phyloP scores from a whole-genome alignment of 768 basidiomycete species.

The Rubroboletus pulcherrimus region DNA sequence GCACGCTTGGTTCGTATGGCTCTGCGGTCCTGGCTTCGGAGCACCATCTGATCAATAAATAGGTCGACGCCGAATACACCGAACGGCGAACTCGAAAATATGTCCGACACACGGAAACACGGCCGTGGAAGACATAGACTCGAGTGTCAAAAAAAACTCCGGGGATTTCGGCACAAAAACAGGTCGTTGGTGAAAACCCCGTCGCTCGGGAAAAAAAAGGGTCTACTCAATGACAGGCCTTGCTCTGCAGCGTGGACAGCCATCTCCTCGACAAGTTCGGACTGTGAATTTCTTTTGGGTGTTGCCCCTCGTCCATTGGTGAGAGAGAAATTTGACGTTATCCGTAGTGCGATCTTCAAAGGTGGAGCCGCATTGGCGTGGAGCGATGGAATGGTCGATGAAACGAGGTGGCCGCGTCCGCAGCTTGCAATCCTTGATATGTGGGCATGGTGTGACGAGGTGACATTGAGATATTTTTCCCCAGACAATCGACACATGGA shows the following conservation, averaged over 20 bases:
- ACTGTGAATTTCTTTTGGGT: slow-evolving; percentile 12
- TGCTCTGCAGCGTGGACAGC: slow-evolving; percentile 8
- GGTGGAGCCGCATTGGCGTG: slow-evolving; percentile 5
- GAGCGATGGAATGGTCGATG: slow-evolving; percentile 4
- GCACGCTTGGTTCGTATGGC: slow-evolving; percentile 14
- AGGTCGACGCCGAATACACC: slow-evolving; percentile 4
- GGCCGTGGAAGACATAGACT: neutral
- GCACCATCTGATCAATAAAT: slow-evolving; percentile 9
- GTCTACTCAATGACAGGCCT: neutral
- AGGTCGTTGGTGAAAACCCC: neutral
- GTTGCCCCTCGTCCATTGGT: neutral
- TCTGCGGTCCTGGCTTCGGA: neutral
- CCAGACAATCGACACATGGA: neutral
- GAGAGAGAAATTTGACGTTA: slow-evolving; percentile 17
- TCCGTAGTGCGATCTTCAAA: slow-evolving; percentile 13
- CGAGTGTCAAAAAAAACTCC: neutral
- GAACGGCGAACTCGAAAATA: slow-evolving; percentile 2
- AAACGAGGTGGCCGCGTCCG: slow-evolving; percentile 9
- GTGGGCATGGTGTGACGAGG: neutral
- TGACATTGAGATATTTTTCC: neutral
- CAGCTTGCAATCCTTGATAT: neutral
- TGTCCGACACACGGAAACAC: slow-evolving; percentile 1
- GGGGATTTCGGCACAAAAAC: neutral
- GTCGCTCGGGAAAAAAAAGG: slow-evolving; percentile 1
- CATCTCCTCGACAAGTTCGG: slow-evolving; percentile 16